These are phyloP conservation scores for Xylaria castorea DNA, from an alignment of 495 filamentous ascomycete species.

Conservation along the genomic window DNA sequence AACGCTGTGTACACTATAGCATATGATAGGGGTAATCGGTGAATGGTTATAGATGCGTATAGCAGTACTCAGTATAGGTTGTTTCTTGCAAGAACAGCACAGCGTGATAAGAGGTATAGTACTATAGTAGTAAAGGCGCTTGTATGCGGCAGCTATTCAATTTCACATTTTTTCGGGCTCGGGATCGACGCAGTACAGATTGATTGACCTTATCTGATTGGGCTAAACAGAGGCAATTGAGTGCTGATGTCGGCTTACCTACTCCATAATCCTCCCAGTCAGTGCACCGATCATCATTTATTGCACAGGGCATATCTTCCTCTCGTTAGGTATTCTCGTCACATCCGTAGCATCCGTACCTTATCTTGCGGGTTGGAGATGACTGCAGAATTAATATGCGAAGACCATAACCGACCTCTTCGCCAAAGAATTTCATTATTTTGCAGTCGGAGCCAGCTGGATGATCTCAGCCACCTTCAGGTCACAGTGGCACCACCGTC, in stretches of 20 bases:
- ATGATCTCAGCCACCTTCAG: constrained; percentile 15
- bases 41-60: background rate
- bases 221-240: background rate
- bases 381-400: constrained; percentile 1
- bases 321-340: background rate
- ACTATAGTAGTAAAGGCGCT: background rate
- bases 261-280: background rate
- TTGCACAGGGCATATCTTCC: background rate
- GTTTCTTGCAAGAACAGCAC: background rate
- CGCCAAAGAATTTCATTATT: background rate
- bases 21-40: background rate
- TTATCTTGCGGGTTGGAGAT: constrained; percentile 1
- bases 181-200: background rate
- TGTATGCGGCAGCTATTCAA: background rate
- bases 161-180: constrained; percentile 3
- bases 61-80: background rate
- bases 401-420: background rate
- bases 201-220: background rate
- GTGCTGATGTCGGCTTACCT: constrained; percentile 7
- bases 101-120: background rate
- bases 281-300: background rate
- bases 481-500: background rate
- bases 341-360: constrained; percentile 18
- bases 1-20: background rate
- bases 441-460: background rate